A percentile compares a stretch with the other conserved stretches of the same genome.
These are phyloP conservation scores for Quercus cerris DNA, from an alignment of 306 rosid species.

Conservation along the genomic window DNA sequence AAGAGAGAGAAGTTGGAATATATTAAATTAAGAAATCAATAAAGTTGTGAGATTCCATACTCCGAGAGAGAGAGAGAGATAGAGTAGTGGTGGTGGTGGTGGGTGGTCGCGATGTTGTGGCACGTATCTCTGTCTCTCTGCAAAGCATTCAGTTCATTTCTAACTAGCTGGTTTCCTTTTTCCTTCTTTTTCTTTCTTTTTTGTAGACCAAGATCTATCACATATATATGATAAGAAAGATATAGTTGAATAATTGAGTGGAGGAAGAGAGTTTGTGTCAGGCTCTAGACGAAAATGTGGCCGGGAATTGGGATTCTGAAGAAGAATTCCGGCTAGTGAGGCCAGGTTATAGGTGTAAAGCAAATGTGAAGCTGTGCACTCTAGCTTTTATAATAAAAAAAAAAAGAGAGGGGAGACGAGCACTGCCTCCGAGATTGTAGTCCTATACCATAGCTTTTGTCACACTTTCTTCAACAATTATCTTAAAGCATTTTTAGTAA, in stretches of 20 bases:
- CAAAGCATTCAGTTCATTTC: constrained; percentile 28
- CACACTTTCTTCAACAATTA: too few species aligned
- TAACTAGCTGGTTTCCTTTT: constrained; percentile 5
- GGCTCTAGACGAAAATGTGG: constrained; percentile 21
- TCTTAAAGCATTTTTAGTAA: too few species aligned
- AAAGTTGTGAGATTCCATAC: constrained; percentile 34
- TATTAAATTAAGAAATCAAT: not conserved
- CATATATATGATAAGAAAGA: not conserved
- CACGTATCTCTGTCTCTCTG: not conserved
- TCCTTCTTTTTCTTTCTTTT: not conserved
- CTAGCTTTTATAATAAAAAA: not conserved
- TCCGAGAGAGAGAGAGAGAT: not conserved
- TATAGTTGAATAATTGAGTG: constrained; percentile 18
- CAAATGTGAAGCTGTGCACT: not conserved
- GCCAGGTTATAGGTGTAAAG: not conserved
- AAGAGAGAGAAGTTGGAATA: not conserved
- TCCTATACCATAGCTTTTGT: too few species aligned
- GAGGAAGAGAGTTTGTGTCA: constrained; percentile 29
- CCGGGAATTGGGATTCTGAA: constrained; percentile 29
- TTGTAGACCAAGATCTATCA: not conserved
- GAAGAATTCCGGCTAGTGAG: not conserved
- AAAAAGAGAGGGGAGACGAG: not conserved
- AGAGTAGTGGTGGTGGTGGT: not conserved
- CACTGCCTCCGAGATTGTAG: not conserved
- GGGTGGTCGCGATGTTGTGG: not conserved